Base-by-base conservation (phyloP, 768 basidiomycete genomes). In the Cubamyces sp. region DNA sequence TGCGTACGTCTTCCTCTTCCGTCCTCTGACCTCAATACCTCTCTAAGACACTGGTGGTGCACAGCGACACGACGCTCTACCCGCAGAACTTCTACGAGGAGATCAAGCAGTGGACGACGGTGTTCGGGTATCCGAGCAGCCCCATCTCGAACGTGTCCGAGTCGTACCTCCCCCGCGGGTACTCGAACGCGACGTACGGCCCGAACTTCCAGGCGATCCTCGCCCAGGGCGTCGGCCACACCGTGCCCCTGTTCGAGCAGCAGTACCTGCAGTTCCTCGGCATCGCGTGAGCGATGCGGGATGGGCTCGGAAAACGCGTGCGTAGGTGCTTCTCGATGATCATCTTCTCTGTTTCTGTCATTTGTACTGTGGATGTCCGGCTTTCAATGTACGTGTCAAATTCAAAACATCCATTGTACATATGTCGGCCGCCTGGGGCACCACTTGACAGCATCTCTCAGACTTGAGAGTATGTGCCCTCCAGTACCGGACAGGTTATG, bases 41-140 rank as follows among this genome's bases (percentile, higher is more conserved):
- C 12, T 14, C 42, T 16, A 16, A 18, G 5, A n/a, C 7, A 16
- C 42, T 15, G 41, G 12, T 14, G 19, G 16, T 5, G 8, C 48
- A 16, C 42, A 82, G 81, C 43, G 84, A 85, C 66, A 79, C 78
- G 12, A 82, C 81, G 5, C 76, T 85, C 54, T 79, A 77, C 73
- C 79, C 78, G 49, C 71, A 76, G 56, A 84, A 84, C 75, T 83
- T 79, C 69, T 73, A 64, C 26, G 81, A 85, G 71, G 81, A 77
- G 54, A 74, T 84, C 66, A 82, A 82, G 68, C 76, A 85, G 67
- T 85, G 84, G 84, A 82, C 82, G 39, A 83, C 81, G 62, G 77
- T 86, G 47, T 82, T 84, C 63, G 79, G 79, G 7, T 76, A 78
- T 66, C 74, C 74, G 59, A 67, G 67, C 41, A 82, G 80, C 5